Conservation (phyloP, 2,329 filamentous ascomycete genomes). For the Nemania sp. region DNA sequence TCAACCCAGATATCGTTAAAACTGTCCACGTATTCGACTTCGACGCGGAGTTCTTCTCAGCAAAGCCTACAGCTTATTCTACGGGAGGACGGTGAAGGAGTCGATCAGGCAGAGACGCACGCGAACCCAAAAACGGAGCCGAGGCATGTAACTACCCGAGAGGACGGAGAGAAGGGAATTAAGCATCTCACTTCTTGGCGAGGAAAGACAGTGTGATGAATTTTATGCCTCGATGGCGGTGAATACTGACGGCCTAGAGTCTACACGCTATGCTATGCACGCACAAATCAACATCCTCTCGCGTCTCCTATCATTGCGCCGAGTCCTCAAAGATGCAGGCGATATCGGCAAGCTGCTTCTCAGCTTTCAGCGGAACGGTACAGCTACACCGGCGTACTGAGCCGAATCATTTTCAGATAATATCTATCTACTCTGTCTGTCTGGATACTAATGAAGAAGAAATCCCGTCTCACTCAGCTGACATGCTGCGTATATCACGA, state of each 20-base stretch:
- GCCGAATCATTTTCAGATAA: not conserved
- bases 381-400: not conserved
- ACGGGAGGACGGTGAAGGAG: not conserved
- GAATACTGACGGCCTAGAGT: not conserved
- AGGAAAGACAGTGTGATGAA: not conserved
- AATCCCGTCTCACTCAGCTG: not conserved
- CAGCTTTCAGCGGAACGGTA: not conserved
- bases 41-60: not conserved
- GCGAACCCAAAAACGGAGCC: not conserved
- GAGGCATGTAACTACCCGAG: too few relatives aligned
- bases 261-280: too few relatives aligned
- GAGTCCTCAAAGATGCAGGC: not conserved
- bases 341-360: not conserved
- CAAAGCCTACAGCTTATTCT: not conserved
- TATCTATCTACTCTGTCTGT: not conserved
- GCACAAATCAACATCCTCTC: not conserved
- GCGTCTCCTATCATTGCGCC: not conserved
- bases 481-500: not conserved
- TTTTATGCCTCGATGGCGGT: not conserved
- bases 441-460: not conserved
- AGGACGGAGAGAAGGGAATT: not conserved
- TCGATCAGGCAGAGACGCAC: not conserved
- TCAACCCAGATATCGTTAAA: not conserved
- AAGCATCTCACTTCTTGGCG: not conserved
- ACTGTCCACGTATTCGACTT: constrained; percentile 1